Evolutionary conservation across 208 protist genomes (phyloP).

Genomic region (Spongospora subterranea): DNA sequence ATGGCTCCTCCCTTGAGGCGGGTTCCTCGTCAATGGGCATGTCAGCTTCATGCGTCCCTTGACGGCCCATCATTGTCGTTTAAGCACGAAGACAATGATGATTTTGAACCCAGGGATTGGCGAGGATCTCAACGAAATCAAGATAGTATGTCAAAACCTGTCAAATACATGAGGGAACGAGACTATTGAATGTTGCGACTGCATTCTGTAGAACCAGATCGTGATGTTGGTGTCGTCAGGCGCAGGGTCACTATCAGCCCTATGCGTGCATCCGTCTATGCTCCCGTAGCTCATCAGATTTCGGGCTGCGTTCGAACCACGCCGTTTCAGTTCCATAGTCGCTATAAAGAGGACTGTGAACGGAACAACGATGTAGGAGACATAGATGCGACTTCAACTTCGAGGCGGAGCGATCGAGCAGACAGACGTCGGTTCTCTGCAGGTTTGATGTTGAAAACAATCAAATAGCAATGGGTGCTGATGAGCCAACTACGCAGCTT

Average conservation of each 20-base stretch:
- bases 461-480: neutral
- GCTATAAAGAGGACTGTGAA: no score
- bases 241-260: no score
- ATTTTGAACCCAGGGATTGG: neutral
- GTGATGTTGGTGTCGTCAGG: no score
- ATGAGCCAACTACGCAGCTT: neutral
- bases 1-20: slow-evolving; percentile 9
- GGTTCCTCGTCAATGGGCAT: slow-evolving; percentile 22
- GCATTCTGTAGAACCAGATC: neutral
- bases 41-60: neutral
- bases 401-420: slow-evolving; percentile 9
- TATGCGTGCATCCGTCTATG: no score
- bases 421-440: neutral
- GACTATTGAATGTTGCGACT: no score
- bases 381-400: neutral
- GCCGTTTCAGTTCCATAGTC: no score
- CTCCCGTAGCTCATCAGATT: no score
- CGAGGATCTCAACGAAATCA: neutral
- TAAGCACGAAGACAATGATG: neutral
- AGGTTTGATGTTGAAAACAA: neutral
- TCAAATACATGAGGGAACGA: neutral
- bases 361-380: neutral
- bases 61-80: neutral
- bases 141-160: neutral
- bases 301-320: no score